phyloP scores from a whole-genome alignment of 23 red algal genomes.

The Chondrus crispus region DNA sequence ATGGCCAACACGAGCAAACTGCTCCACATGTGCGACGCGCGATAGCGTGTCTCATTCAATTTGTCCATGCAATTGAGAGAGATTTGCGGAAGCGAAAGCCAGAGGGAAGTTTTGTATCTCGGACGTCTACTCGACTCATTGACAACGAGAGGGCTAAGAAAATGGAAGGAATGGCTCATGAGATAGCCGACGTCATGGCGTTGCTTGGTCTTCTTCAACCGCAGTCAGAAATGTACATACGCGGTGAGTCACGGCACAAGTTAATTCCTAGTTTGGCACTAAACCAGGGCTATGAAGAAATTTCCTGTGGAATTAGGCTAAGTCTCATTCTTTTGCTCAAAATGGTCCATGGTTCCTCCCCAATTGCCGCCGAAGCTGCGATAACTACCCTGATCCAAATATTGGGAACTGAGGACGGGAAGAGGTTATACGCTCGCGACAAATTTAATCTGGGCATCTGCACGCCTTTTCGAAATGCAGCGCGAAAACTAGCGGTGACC shows the following conservation, averaged over 20 bases:
- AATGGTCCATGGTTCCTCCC: not conserved
- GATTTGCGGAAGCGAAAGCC: not conserved
- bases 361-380: constrained; percentile 4
- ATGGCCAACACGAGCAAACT: constrained; percentile 1
- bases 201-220: constrained; percentile 34
- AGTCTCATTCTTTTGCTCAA: constrained; percentile 26
- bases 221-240: not conserved
- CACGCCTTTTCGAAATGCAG: not conserved
- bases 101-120: not conserved
- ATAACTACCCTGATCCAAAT: constrained; percentile 8
- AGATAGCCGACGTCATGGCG: constrained; percentile 8
- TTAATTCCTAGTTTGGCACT: not conserved
- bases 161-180: not conserved
- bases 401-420: constrained; percentile 23
- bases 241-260: not conserved
- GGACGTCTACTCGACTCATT: not conserved
- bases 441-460: not conserved
- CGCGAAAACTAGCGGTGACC: not conserved
- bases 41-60: constrained; percentile 5
- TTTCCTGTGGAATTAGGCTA: constrained; percentile 10
- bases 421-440: not conserved
- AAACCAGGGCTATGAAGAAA: constrained; percentile 12
- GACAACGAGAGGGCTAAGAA: too few relatives aligned
- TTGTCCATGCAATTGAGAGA: not conserved
- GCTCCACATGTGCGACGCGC: not conserved